Conservation (phyloP, 345 rosid genomes). For the Rhodamnia argentea region DNA sequence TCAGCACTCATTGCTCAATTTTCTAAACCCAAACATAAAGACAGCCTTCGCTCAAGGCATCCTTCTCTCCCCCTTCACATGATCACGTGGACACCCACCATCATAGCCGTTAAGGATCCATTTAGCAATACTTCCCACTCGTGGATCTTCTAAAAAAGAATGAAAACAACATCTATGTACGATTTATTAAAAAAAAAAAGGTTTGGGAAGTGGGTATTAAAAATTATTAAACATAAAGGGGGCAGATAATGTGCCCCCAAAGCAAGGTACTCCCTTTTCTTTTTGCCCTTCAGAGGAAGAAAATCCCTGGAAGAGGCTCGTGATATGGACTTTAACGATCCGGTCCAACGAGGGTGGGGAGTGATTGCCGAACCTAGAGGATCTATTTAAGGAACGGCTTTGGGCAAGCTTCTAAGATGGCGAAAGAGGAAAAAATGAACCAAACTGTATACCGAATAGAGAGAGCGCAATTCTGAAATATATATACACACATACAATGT, state of each 20-base stretch:
- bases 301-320: neutral
- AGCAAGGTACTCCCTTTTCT: neutral
- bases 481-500: no score
- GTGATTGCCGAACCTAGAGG: no score
- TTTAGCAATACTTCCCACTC: neutral
- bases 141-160: neutral
- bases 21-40: neutral
- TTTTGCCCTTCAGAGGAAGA: neutral
- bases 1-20: neutral
- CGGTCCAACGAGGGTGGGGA: no score
- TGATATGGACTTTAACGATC: neutral
- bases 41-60: neutral
- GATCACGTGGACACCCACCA: neutral
- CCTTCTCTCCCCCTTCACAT: neutral
- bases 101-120: neutral
- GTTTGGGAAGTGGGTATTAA: neutral
- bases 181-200: neutral
- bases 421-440: no score
- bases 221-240: neutral
- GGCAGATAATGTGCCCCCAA: neutral
- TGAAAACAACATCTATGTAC: neutral
- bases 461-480: no score
- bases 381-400: no score
- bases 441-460: no score
- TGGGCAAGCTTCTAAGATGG: fast-evolving